phyloP scores from a whole-genome alignment of 75 land plant species.

The Picea sitchensis region DNA sequence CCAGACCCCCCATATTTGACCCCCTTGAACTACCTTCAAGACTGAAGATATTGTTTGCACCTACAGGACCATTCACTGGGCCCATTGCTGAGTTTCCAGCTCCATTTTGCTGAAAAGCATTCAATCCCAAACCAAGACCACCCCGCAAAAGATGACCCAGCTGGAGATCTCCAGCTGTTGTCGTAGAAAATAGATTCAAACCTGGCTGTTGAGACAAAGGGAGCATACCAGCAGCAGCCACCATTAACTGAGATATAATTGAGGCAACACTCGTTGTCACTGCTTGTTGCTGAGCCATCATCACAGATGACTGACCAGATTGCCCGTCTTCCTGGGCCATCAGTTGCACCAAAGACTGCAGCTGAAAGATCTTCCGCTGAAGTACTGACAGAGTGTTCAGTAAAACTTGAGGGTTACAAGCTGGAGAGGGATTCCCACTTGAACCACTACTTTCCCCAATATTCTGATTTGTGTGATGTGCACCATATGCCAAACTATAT shows the following conservation, averaged over 20 bases:
- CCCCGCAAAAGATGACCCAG: conserved; percentile 13
- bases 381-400: conserved; percentile 50
- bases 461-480: neutral
- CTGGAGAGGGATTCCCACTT: conserved; percentile 1
- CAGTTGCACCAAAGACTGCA: conserved; percentile 46
- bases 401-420: conserved; percentile 49
- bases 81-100: neutral
- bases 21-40: neutral
- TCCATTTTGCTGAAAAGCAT: conserved; percentile 14
- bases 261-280: conserved; percentile 54
- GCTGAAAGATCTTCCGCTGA: conserved; percentile 65
- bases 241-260: conserved; percentile 64
- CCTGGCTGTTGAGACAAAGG: conserved; percentile 31
- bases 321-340: conserved; percentile 34
- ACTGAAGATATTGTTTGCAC: conserved; percentile 8
- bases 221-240: conserved; percentile 60
- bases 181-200: conserved; percentile 7
- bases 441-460: neutral
- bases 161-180: conserved; percentile 16
- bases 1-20: neutral
- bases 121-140: conserved; percentile 7
- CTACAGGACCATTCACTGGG: conserved; percentile 6
- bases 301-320: conserved; percentile 23
- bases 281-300: conserved; percentile 43
- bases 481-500: neutral